Base-by-base conservation (phyloP, 2,329 filamentous ascomycete genomes). In the Neonectria neomacrospora region DNA sequence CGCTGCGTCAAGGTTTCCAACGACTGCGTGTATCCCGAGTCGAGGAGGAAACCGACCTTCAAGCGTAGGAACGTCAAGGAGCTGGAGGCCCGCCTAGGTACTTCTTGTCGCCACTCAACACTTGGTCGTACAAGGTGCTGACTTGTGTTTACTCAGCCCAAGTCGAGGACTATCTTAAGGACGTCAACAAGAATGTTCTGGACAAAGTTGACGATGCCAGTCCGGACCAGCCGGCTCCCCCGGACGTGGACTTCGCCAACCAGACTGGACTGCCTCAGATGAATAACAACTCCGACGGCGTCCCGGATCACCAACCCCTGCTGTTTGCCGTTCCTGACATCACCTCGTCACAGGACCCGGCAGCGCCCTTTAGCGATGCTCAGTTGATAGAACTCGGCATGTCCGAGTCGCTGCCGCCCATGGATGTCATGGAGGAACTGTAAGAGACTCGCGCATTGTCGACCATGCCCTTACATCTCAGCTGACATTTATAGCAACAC, bases 51-150 rank as follows among this genome's bases (percentile, higher is more conserved):
- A 81, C 92, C 93, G 58, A 91, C 93, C 5, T 91, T 92, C 20
- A 97, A 96, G 81, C 85, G 94, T 73, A 90, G 92, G 69, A 97
- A 97, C 78, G 94, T 97, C 65, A 96, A 92, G 80, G 91, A 96
- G 75, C 82, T 97, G 61, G 95, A 97, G 78, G 93, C 93, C 67
- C 87, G 95, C 74, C 81, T 97, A 75, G 91, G 92, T 96, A 87
- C 68, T 82, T 54, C 23, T n/a, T 42, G 16, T 26, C 14, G 41
- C 12, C 47, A 18, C 26, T 20, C 37, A 41, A 30, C n/a, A 50
- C 18, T 7, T 28, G 14, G 52, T 55, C 14, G 53, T 18, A 61
- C 45, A 26, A 20, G 32, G 54, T 48, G 45, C 69, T 72, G 28
- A 66, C 61, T 45, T 45, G 23, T 41, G 32, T 14, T 48, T 45